Evolutionary conservation across 495 filamentous ascomycete genomes (phyloP), one percentile per base, ranked within the genome.

Genomic region (Aspergillus coremiiformis): DNA sequence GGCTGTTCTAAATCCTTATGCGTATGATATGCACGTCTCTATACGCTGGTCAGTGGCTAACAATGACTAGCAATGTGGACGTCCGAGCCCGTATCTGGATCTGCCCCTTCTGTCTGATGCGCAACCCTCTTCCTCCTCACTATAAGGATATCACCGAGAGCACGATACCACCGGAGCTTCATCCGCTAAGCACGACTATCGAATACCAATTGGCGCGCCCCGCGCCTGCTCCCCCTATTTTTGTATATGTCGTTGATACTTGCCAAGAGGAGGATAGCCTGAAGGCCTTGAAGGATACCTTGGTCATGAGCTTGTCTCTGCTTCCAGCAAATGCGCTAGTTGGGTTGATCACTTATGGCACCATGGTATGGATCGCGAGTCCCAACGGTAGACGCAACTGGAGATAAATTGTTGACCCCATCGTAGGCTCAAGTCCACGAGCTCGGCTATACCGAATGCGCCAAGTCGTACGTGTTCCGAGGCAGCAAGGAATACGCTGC

Each of bases 401-500:
- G 20, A 20, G 20, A 26, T 39, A 48, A 23, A 42, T 37, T 55
- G 47, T 45, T 80, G 57, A 82, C 51, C 48, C 14, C 11, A 24
- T 14, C 56, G 32, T 57, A 93, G 88, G 78, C 91, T 33, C 91
- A 97, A 82, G 88, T 99, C 21, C 94, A 99, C 63, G 94, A 99
- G 73, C 85, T 99, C 61, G 94, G 94, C 50, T 99, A 99, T 66
- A 90, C 86, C 29, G 93, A 96, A 66, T 97, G 94, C 63, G 88
- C 93, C 53, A 99, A 99, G 72, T 96, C 94, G n/a, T 99, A 96
- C 62, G 94, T 99, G 17, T 99, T 99, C 78, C 81, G 94, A 22
- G 94, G 94, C 41, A 95, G 83, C 78, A 99, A 97, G 74, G 94
- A 99, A 59, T 99, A 99, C 68, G 77, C 82, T 20, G 86, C 90